Evolutionary conservation across 2,329 filamentous ascomycete genomes (phyloP).

Genomic region (Cytospora chrysosperma): DNA sequence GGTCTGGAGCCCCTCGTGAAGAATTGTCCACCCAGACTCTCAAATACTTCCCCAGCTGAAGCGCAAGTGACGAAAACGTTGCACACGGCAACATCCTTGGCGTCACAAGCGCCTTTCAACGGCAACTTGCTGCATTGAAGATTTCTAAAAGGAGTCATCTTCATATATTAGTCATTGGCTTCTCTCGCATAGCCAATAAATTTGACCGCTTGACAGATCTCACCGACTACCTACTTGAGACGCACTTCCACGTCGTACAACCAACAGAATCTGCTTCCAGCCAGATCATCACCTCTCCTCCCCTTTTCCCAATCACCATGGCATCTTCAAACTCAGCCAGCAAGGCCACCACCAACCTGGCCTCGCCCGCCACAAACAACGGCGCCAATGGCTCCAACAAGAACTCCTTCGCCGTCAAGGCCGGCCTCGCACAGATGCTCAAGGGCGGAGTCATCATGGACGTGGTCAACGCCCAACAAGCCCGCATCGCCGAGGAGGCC

Average conservation of each 20-base stretch:
- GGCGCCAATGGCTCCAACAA: constrained; percentile 36
- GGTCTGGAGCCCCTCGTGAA: neutral
- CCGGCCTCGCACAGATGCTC: constrained; percentile 93
- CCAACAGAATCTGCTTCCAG: neutral
- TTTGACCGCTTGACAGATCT: neutral
- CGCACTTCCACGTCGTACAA: neutral
- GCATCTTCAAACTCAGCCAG: constrained; percentile 29
- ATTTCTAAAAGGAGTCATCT: constrained; percentile 12
- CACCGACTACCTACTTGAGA: neutral
- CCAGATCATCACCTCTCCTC: neutral
- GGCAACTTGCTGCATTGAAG: constrained; percentile 10
- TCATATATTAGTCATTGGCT: constrained; percentile 13
- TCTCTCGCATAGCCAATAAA: no score
- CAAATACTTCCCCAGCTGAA: neutral
- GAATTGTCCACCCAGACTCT: no score
- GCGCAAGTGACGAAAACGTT: neutral
- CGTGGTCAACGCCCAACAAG: constrained; percentile 89
- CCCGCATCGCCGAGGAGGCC: constrained; percentile 95
- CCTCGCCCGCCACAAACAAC: constrained; percentile 24
- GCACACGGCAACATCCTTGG: neutral
- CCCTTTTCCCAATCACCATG: constrained; percentile 18
- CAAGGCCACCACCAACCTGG: constrained; percentile 21
- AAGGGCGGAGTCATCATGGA: constrained; percentile 99
- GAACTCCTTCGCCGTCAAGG: constrained; percentile 81
- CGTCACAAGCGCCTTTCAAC: neutral